Evolutionary conservation across 176 grass and related monocot genomes (phyloP).

Genomic region (Cenchrus purpureus): DNA sequence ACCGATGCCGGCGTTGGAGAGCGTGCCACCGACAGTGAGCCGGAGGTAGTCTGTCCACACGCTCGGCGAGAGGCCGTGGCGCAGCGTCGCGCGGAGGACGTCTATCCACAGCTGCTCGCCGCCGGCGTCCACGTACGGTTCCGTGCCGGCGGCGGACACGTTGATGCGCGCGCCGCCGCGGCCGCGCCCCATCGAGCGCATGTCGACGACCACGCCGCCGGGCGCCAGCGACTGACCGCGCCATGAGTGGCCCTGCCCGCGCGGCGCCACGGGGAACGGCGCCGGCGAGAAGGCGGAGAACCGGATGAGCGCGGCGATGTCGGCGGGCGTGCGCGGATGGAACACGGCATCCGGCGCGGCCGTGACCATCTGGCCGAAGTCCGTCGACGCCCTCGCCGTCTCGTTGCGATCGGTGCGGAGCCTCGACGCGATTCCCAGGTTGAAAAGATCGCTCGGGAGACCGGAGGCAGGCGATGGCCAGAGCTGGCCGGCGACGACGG

Average conservation of each 20-base stretch:
- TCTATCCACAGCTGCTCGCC: slow-evolving; percentile 71
- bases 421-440: slow-evolving; percentile 29
- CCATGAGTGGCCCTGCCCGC: slow-evolving; percentile 58
- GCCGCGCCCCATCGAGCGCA: slow-evolving; percentile 37
- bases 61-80: slow-evolving; percentile 51
- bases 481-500: slow-evolving; percentile 19
- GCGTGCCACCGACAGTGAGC: slow-evolving; percentile 67
- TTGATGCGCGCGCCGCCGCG: slow-evolving; percentile 32
- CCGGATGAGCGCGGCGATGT: slow-evolving; percentile 55
- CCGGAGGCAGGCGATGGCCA: slow-evolving; percentile 4
- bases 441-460: slow-evolving; percentile 37
- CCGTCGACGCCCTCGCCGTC: slow-evolving; percentile 36
- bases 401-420: slow-evolving; percentile 40
- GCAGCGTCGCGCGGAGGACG: slow-evolving; percentile 55
- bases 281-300: slow-evolving; percentile 42
- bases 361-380: slow-evolving; percentile 54
- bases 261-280: slow-evolving; percentile 46
- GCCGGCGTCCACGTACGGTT: slow-evolving; percentile 56
- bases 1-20: slow-evolving; percentile 81
- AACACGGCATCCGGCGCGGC: slow-evolving; percentile 32
- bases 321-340: slow-evolving; percentile 26
- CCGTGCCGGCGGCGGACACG: slow-evolving; percentile 14
- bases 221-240: slow-evolving; percentile 50
- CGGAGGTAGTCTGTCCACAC: slow-evolving; percentile 69
- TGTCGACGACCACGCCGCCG: slow-evolving; percentile 60